Evolutionary conservation across 2,329 filamentous ascomycete genomes (phyloP), one percentile per base, ranked within the genome.

Genomic region (Cryphonectria carpinicola): DNA sequence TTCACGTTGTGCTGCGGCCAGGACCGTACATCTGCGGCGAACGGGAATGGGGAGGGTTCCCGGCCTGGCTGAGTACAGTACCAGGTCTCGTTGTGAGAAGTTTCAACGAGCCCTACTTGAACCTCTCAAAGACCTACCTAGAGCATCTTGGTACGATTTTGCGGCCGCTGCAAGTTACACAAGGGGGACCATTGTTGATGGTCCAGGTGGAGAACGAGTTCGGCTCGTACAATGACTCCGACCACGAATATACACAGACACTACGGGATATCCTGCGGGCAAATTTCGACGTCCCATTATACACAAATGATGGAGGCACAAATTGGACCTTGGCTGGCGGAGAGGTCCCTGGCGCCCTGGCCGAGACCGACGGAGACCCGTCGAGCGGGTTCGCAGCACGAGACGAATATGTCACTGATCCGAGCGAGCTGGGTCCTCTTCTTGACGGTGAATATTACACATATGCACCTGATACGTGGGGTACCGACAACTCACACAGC

Each of bases 151-250:
- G 80, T n/a, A 74, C 74, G 1, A 79, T 82, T 19, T 67, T 85
- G 35, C 39, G 68, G 11, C 70, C 76, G 1, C 70, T 83, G 17
- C 82, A 84, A 69, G 78, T 83, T 22, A 81, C 80, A 0, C 75
- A 80, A 0, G 84, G 83, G 17, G 84, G 84, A 0, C 83, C 83
- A 3, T 78, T 86, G n/a, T 73, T 86, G 28, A 85, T 86, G 84
- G 79, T 84, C 0, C 84, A 86, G 74, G 78, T 86, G 11, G 84
- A 86, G 74, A 86, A 86, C 67, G 84, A 86, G 72, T 87, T 87
- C 69, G 84, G 85, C 0, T 84, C 80, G 32, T 86, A 82, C 11
- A 63, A 63, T 62, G 84, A 82, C 22, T 77, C 77, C 6, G 79
- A 86, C 69, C 82, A 85, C 67, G 74, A 75, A 1, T 87, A 87